Percentiles rank a stretch among this genome's conserved stretches.
Evolutionary conservation across 371 early-diverging fungal genomes (phyloP).

Genomic region (Mucor velutinosus): DNA sequence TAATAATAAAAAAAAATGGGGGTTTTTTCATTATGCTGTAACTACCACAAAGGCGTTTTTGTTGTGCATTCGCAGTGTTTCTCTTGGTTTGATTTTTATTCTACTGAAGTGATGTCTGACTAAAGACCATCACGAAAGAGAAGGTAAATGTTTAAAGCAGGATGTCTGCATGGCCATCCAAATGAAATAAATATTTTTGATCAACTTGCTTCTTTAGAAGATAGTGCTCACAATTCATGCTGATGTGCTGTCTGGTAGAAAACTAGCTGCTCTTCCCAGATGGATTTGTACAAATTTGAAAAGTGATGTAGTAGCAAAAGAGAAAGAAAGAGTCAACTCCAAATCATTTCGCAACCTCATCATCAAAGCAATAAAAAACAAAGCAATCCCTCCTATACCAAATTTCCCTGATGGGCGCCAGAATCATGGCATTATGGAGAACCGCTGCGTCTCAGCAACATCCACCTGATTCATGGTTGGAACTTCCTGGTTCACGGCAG

Average conservation of each 20-base stretch:
- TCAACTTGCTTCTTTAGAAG: not conserved
- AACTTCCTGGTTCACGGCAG: constrained; percentile 1
- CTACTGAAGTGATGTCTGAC: not conserved
- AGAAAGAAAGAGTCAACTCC: constrained; percentile 4
- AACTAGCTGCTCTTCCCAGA: constrained; percentile 2
- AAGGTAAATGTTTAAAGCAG: not conserved
- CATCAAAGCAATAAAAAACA: constrained; percentile 1
- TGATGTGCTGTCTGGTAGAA: not conserved
- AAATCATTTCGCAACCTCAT: constrained; percentile 3
- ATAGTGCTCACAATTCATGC: not conserved
- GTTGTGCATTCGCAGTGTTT: too few species aligned
- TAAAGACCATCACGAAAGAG: not conserved
- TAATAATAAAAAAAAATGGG: too few species aligned
- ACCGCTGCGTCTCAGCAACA: not conserved
- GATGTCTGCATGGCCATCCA: not conserved
- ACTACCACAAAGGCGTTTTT: too few species aligned
- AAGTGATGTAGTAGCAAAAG: constrained; percentile 2
- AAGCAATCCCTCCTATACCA: constrained; percentile 2
- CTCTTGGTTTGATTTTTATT: too few species aligned
- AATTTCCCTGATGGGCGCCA: not conserved
- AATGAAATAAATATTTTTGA: not conserved
- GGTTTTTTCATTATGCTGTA: too few species aligned
- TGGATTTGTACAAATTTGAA: constrained; percentile 1
- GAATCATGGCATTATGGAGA: not conserved
- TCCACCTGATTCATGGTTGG: not conserved